Base-by-base conservation (phyloP, 2,329 filamentous ascomycete genomes). In the Alternaria triticimaculans region DNA sequence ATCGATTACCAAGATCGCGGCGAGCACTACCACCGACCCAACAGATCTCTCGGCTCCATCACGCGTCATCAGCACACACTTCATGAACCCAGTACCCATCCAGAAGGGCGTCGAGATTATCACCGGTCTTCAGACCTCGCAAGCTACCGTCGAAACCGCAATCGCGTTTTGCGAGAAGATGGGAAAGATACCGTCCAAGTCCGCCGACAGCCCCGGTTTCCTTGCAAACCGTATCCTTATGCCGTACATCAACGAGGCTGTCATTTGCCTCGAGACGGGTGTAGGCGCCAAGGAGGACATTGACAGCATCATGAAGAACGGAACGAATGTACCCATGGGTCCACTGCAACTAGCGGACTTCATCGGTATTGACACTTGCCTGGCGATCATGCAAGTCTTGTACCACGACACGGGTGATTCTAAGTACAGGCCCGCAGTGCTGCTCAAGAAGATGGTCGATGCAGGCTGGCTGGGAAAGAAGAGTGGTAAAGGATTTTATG, bases 61-160 rank as follows among this genome's bases (percentile, higher is more conserved):
- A 6, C 91, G 96, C 51, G 96, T 99, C 10, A 89, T 99, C 59
- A 93, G 93, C 55, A 98, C 96, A 15, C 96, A 99, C 81, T 99
- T 99, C 82, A 99, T 99, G 96, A 99, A 99, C 85, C 96, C 96
- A 0, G 96, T 99, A 0, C 96, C 96, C 3, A 84, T 99, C 30
- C 96, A 98, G 79, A 97, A 97, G 82, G 96, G 96, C 56, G 96
- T 99, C 6, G 96, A 99, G 83, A 97, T 99, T 75, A 98, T 99
- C 79, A 90, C 92, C 55, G 96, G 94, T 28, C 85, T 99, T 28
- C 96, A 99, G 81, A 99, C 96, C 3, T 96, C 92, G 62, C 84
- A 89, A 70, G 87, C 88, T 65, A 98, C 96, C 1, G 83, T 97
- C 48, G 90, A 93, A 18, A 92, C 91, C 0, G 93, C 96, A 3